These are phyloP conservation scores for Cucurbita maxima DNA, from an alignment of 306 rosid species.

Conservation along the genomic window DNA sequence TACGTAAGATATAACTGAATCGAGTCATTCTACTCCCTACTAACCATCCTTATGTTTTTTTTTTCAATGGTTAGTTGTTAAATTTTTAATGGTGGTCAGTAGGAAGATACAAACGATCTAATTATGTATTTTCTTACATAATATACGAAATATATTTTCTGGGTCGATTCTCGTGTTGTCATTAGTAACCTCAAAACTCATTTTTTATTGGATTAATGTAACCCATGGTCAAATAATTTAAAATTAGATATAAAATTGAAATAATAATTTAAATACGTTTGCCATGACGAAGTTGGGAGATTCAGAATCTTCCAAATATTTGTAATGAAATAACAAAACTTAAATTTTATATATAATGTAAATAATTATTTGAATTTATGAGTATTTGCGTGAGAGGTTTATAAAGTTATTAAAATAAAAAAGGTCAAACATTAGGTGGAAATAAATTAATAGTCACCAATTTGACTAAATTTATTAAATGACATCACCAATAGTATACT, in stretches of 20 bases:
- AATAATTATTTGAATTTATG: background rate
- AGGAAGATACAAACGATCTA: no score
- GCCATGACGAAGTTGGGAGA: background rate
- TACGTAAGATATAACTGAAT: background rate
- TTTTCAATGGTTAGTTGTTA: background rate
- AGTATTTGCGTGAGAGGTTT: background rate
- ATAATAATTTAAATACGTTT: background rate
- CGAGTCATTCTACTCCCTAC: background rate
- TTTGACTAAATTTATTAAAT: background rate
- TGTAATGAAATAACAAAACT: no score
- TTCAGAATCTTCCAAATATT: background rate
- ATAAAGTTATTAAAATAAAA: background rate
- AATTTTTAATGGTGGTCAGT: background rate
- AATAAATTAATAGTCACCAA: background rate
- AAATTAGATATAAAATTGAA: background rate
- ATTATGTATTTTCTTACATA: background rate
- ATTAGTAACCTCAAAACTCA: no score
- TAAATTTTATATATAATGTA: background rate
- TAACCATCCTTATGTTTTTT: background rate
- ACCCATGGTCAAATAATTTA: background rate
- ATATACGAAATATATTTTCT: no score
- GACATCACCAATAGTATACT: background rate
- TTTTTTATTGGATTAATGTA: no score
- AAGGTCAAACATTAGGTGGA: background rate
- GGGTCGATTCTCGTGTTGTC: background rate